Conservation (phyloP, 306 rosid species). For the Begonia masoniana region DNA sequence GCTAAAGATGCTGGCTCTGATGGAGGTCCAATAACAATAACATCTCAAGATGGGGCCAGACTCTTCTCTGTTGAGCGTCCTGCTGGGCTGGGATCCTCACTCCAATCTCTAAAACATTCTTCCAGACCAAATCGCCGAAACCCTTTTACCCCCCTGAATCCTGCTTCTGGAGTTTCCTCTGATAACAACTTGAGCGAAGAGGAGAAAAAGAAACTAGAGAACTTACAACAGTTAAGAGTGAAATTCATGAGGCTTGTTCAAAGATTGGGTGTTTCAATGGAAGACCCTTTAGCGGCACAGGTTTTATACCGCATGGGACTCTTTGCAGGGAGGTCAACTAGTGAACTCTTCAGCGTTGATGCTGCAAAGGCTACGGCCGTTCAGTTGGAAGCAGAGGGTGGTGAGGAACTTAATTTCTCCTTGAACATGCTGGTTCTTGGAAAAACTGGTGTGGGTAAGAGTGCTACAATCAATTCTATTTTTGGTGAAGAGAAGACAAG, state of each 20-base stretch:
- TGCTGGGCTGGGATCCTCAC: constrained; percentile 90
- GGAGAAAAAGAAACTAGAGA: constrained; percentile 60
- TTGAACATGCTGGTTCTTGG: constrained; percentile 85
- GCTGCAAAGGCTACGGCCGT: constrained; percentile 61
- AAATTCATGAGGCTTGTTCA: constrained; percentile 68
- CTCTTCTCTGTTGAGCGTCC: constrained; percentile 97
- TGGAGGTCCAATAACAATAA: constrained; percentile 61
- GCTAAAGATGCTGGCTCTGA: constrained; percentile 68
- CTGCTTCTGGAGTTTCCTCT: constrained; percentile 26
- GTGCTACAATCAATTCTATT: constrained; percentile 92
- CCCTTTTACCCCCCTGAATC: constrained; percentile 36
- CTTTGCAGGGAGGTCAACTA: constrained; percentile 53
- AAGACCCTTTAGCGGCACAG: constrained; percentile 78
- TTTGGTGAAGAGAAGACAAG: constrained; percentile 74
- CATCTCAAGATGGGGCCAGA: constrained; percentile 78
- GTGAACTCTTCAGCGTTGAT: constrained; percentile 54
- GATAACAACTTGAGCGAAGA: constrained; percentile 58
- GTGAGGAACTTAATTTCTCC: constrained; percentile 52
- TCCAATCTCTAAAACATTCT: constrained; percentile 51
- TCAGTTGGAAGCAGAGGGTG: constrained; percentile 66
- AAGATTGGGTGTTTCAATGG: constrained; percentile 65
- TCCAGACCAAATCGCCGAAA: constrained; percentile 39
- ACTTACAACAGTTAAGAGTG: constrained; percentile 62
- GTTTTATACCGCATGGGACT: constrained; percentile 68
- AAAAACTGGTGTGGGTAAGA: constrained; percentile 89